Conservation (phyloP, 2,329 filamentous ascomycete species). For the Arthroderma sp. region DNA sequence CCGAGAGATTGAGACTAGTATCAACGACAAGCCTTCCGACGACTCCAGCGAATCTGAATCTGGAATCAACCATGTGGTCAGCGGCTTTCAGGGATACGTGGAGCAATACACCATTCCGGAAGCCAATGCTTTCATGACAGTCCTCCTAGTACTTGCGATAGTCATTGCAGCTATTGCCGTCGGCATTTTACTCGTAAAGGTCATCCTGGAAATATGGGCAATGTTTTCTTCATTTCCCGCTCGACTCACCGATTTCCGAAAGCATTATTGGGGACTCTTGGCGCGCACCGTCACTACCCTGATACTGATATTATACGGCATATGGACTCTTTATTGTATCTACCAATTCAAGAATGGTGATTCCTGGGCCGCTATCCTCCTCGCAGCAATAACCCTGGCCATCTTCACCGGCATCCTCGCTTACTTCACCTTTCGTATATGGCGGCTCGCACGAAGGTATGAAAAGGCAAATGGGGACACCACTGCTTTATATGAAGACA, state of each 20-base stretch:
- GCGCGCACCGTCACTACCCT: conserved; percentile 79
- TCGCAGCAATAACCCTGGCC: conserved; percentile 68
- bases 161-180: conserved; percentile 72
- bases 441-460: conserved; percentile 57
- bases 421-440: conserved; percentile 79
- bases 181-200: conserved; percentile 76
- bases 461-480: conserved; percentile 64
- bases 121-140: conserved; percentile 91
- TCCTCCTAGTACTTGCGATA: conserved; percentile 77
- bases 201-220: conserved; percentile 81
- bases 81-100: conserved; percentile 69
- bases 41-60: conserved; percentile 18
- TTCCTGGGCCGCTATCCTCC: conserved; percentile 78
- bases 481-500: conserved; percentile 68
- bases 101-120: conserved; percentile 73
- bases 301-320: conserved; percentile 80
- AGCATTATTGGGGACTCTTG: conserved; percentile 92
- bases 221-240: conserved; percentile 79
- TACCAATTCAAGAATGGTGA: conserved; percentile 91
- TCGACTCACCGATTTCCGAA: conserved; percentile 67
- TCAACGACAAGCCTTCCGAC: conserved; percentile 29
- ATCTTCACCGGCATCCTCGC: conserved; percentile 69
- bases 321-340: conserved; percentile 92
- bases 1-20: conserved; percentile 19
- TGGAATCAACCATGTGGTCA: conserved; percentile 45